These are phyloP conservation scores for Prunus kanzakura DNA, from an alignment of 306 rosid species.

Conservation along the genomic window DNA sequence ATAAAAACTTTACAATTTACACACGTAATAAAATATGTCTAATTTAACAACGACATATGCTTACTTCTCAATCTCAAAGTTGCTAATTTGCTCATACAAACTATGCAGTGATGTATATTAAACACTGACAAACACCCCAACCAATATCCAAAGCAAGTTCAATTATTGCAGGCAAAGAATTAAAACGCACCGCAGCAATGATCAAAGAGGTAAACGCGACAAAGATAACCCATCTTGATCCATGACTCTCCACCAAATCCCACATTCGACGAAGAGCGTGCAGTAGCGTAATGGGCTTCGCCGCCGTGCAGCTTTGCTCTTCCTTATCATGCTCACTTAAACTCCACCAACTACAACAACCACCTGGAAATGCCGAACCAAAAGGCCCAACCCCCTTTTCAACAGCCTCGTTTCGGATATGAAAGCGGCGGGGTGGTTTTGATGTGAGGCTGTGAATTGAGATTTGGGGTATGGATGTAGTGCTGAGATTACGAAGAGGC, in stretches of 20 bases:
- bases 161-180: too few species aligned
- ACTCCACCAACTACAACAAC: slow-evolving; percentile 58
- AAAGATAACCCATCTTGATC: slow-evolving; percentile 29
- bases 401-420: background rate
- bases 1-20: background rate
- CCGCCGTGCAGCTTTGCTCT: slow-evolving; percentile 17
- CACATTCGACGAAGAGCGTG: slow-evolving; percentile 56
- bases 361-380: slow-evolving; percentile 25
- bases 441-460: slow-evolving; percentile 1
- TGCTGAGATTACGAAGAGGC: background rate
- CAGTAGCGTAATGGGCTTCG: slow-evolving; percentile 31
- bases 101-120: background rate
- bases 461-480: slow-evolving; percentile 11
- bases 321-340: slow-evolving; percentile 27
- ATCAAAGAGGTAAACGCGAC: slow-evolving; percentile 42
- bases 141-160: too few species aligned
- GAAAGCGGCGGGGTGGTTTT: slow-evolving; percentile 7
- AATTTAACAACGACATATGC: background rate
- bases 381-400: slow-evolving; percentile 16
- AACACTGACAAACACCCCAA: background rate
- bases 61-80: background rate
- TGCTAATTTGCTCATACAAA: background rate
- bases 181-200: slow-evolving; percentile 50
- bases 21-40: background rate
- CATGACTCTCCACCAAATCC: slow-evolving; percentile 47